A percentile compares a stretch with the other conserved stretches of the same genome.
Conservation (phyloP, 441 rosid genomes). For the Raphanus hybrid region DNA sequence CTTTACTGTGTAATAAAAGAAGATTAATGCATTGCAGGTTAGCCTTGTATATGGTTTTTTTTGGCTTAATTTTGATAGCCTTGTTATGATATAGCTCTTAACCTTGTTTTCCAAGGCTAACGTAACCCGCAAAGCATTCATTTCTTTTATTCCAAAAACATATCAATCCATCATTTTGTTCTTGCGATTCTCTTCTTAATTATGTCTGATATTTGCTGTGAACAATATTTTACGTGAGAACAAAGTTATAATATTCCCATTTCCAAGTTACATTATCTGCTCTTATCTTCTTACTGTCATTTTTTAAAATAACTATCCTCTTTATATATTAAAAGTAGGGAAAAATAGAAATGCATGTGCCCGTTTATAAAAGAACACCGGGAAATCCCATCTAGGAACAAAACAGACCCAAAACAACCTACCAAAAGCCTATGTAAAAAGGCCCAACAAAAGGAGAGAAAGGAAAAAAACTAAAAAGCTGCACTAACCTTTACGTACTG, state of each 20-base stretch:
- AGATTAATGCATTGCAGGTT: too few species aligned
- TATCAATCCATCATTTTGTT: not conserved
- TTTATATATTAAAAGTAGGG: too few species aligned
- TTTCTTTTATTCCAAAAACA: not conserved
- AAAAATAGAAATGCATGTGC: not conserved
- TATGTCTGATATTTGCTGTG: not conserved
- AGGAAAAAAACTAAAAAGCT: too few species aligned
- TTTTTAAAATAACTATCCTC: not conserved
- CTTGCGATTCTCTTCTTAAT: not conserved
- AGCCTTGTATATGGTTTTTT: too few species aligned
- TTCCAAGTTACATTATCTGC: not conserved
- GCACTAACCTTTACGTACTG: too few species aligned
- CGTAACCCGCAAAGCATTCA: not conserved
- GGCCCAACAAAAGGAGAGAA: too few species aligned
- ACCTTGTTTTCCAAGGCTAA: constrained; percentile 15
- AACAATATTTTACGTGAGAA: constrained; percentile 9
- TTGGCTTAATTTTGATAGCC: too few species aligned
- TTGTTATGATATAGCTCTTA: not conserved
- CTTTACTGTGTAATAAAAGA: not conserved
- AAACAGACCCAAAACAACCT: too few species aligned
- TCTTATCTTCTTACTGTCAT: not conserved
- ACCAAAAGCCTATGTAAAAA: too few species aligned
- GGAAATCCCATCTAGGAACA: too few species aligned
- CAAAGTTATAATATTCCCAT: not conserved
- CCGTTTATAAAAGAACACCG: too few species aligned